A percentile compares a stretch with the other conserved stretches of the same genome.
phyloP scores from a whole-genome alignment of 2,329 filamentous ascomycete genomes.

The Colletotrichum tropicale region DNA sequence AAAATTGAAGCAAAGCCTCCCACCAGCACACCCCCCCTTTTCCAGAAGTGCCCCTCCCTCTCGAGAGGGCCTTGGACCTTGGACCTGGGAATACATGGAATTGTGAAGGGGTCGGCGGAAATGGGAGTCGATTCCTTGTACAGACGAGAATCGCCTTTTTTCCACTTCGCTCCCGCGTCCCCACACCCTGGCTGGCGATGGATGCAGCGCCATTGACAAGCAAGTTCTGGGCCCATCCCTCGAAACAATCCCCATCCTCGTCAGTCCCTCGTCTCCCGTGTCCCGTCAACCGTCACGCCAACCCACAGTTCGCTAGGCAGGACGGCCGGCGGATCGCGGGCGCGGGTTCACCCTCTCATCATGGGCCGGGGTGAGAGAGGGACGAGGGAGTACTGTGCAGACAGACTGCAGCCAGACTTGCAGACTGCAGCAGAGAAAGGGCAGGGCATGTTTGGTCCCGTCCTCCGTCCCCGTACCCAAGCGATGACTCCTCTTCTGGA shows the following conservation, averaged over 20 bases:
- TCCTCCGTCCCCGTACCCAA: not conserved
- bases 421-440: not conserved
- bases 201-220: not conserved
- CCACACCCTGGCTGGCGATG: not conserved
- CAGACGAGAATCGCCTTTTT: not conserved
- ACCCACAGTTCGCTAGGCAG: not conserved
- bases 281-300: not conserved
- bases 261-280: not conserved
- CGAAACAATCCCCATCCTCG: not conserved
- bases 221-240: not conserved
- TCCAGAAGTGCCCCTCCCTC: not conserved
- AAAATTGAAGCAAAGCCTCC: conserved; percentile 4
- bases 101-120: not conserved
- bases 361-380: not conserved
- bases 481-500: conserved; percentile 2
- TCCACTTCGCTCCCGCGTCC: conserved; percentile 9
- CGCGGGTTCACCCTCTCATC: not conserved
- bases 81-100: not conserved
- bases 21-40: not conserved
- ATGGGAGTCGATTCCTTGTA: conserved; percentile 7
- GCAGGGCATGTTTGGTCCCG: not conserved
- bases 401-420: not conserved
- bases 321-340: not conserved
- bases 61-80: not conserved
- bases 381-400: not conserved